Evolutionary conservation across 192 early-diverging fungal species (phyloP), one percentile per base, ranked within the genome.

Genomic region (Coemansia erecta): DNA sequence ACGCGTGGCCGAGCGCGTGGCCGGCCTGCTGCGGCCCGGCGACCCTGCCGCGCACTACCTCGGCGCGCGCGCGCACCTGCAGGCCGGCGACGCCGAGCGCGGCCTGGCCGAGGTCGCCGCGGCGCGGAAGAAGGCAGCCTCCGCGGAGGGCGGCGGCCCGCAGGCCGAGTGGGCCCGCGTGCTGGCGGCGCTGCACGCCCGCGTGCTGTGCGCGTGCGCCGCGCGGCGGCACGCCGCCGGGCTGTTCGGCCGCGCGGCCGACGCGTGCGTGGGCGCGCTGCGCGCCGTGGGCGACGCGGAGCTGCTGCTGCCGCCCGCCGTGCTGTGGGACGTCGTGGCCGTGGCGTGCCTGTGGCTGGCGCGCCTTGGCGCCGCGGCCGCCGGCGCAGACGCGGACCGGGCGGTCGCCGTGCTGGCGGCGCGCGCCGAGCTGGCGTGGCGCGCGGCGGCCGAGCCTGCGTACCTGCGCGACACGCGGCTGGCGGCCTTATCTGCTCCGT

Each of bases 1-100:
- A 0, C 72, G 68, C n/a, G 94, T 93, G 0, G 88, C 92, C 56
- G 75, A 63, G 7, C 82, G 90, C 24, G 85, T 85, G 18, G 73
- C 83, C 2, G 88, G 91, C 22, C 75, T 95, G 8, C 75, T 95
- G 8, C 82, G 86, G 17, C 83, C 87, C 5, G 50, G 47, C 0
- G 77, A 60, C 12, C 55, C 68, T 13, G 59, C 68, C 19, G 73
- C 64, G 0, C 62, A 72, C 80, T 28, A 66, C 84, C 64, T 72
- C 11, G 53, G 58, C 17, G 63, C 78, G 3, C 68, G 53, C 7
- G 63, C 73, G 8, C 41, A 47, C 23, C 37, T 68, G 58, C 33
- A 42, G 11, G 60, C 73, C 15, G 52, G 48, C 4, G 46, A 58
- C 8, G 22, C 53, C 11, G 73, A 63, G 22, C 7, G 19, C 7